Evolutionary conservation across 768 basidiomycete genomes (phyloP), one percentile per base, ranked within the genome.

Genomic region (Lentinula edodes): DNA sequence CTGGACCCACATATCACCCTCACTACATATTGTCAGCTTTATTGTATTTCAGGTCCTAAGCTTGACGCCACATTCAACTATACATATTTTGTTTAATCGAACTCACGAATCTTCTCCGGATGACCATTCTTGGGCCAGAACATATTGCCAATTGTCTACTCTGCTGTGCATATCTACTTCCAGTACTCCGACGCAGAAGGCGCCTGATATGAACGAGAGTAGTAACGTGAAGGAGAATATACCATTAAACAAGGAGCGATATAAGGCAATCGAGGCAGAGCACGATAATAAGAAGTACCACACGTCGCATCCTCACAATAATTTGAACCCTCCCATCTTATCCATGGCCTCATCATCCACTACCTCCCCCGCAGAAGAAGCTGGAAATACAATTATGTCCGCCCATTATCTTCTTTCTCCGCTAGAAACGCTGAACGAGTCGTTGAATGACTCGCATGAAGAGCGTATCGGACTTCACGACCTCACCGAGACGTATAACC

Each of bases 401-500:
- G 32, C 34, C 7, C 13, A 56, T 42, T 28, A 42, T 18, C 45
- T 63, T 62, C 67, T 68, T 23, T 80, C 83, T 1, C 74, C 80
- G 46, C 64, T 84, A 15, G 71, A 76, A 50, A 81, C 80, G 10
- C 75, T 88, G 42, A 58, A 76, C 8, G 77, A 78, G 62, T 83
- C 84, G 3, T 64, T 78, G 28, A 68, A 73, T n/a, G 74, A 79
- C 28, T 67, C 69, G 1, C 70, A 73, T 6, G 64, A 60, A 42
- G 69, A 74, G 39, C 66, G 69, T 36, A 70, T 82, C n/a, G 75
- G 80, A 0, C 61, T 74, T 32, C 83, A 85, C 65, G 85, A 86
- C 69, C 71, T 89, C 62, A 72, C 79, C 43, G 86, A 90, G 67
- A 85, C 88, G 10, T 89, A 89, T 66, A 75, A 72, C 64, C 74